These are phyloP conservation scores for Melampsora larici-populina DNA, from an alignment of 1,284 basidiomycete species.

Conservation along the genomic window DNA sequence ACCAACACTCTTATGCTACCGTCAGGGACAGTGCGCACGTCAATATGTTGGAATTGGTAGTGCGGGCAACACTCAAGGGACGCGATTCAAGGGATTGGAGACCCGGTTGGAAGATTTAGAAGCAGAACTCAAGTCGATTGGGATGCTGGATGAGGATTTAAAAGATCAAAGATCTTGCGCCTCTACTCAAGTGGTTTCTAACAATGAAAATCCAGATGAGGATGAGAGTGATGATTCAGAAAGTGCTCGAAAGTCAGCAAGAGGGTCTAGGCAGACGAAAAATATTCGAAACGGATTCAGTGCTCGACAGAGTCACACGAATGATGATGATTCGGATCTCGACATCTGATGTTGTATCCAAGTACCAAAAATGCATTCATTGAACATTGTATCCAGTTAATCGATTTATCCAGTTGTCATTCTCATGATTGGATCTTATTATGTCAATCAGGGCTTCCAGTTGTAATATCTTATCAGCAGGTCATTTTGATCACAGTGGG, in stretches of 20 bases:
- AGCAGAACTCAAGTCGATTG: conserved; percentile 13
- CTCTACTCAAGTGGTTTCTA: neutral
- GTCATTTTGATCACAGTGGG: no score
- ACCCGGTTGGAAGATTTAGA: conserved; percentile 11
- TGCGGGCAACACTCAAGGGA: neutral
- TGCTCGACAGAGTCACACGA: neutral
- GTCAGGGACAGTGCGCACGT: conserved; percentile 5
- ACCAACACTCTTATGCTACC: conserved; percentile 35
- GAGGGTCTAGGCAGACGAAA: neutral
- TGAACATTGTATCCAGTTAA: no score
- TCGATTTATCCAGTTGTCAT: no score
- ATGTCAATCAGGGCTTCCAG: no score
- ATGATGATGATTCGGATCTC: conserved; percentile 32
- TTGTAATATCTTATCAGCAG: no score
- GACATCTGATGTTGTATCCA: conserved; percentile 15
- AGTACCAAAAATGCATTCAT: no score
- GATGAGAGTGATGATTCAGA: neutral
- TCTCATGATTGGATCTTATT: no score
- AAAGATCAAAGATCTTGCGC: conserved; percentile 9
- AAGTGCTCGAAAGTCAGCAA: neutral
- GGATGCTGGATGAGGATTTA: conserved; percentile 21
- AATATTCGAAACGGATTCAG: conserved; percentile 4
- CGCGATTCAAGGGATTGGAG: conserved; percentile 6
- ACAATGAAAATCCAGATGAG: neutral
- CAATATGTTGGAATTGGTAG: conserved; percentile 34